phyloP scores from a whole-genome alignment of 2,329 filamentous ascomycete genomes.

The Stemphylium lycopersici region DNA sequence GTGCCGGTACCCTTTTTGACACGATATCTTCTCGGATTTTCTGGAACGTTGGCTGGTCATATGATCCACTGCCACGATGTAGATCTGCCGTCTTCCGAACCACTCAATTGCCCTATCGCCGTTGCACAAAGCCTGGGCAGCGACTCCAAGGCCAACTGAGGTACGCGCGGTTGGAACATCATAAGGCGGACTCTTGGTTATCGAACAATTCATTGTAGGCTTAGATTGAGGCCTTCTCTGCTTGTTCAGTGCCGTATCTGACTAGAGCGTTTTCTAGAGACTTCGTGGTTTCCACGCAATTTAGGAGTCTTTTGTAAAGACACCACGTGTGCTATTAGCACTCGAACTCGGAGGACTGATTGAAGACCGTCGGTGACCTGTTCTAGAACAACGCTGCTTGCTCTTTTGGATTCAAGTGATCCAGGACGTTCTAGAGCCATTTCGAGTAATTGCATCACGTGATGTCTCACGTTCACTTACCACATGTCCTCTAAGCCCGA shows the following conservation, averaged over 20 bases:
- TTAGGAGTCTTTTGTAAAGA: too few species aligned
- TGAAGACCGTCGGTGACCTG: too few species aligned
- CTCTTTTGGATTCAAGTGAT: too few species aligned
- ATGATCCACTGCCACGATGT: slow-evolving; percentile 11
- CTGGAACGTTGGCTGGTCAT: slow-evolving; percentile 3
- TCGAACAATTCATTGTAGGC: too few species aligned
- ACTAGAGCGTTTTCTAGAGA: too few species aligned
- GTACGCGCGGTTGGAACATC: not conserved
- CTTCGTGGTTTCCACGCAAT: too few species aligned
- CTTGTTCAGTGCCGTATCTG: too few species aligned
- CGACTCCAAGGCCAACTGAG: not conserved
- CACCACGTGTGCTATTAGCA: not conserved
- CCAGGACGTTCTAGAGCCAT: not conserved
- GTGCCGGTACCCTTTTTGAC: not conserved
- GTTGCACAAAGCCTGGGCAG: slow-evolving; percentile 9
- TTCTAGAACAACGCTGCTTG: too few species aligned
- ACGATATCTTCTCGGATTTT: not conserved
- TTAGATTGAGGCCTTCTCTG: too few species aligned
- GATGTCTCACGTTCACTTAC: not conserved
- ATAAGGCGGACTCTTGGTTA: not conserved
- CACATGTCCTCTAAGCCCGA: not conserved
- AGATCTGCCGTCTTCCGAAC: slow-evolving; percentile 6
- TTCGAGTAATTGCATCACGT: not conserved
- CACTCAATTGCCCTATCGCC: slow-evolving; percentile 14
- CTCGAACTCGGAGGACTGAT: too few species aligned